Base-by-base conservation (phyloP, 768 basidiomycete genomes). In the Leccinum obscurum region DNA sequence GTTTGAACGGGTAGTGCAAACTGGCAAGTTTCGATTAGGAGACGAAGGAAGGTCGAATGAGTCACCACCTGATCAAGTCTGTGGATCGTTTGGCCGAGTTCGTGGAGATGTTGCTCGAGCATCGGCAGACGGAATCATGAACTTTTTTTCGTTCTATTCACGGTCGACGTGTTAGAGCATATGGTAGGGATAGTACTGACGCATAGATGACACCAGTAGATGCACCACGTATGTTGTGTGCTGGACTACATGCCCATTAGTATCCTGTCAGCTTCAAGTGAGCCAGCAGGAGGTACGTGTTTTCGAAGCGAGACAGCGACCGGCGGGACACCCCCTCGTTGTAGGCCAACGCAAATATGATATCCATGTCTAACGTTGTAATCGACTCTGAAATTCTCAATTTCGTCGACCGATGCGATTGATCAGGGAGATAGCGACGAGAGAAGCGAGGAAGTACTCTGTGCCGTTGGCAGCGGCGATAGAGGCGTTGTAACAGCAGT, bases 351-450 rank as follows among this genome's bases (percentile, higher is more conserved):
- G 79, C 80, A 65, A 81, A 81, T 30, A 81, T 67, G 20, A 80
- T 76, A 58, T 82, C 80, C 79, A 79, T 80, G 52, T 82, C 75
- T n/a, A n/a, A n/a, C n/a, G n/a, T n/a, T n/a, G n/a, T n/a, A n/a
- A n/a, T n/a, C n/a, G n/a, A n/a, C n/a, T n/a, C n/a, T n/a, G n/a
- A n/a, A n/a, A n/a, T n/a, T n/a, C n/a, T n/a, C n/a, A n/a, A n/a
- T n/a, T 83, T 56, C 90, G 83, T 59, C 90, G 83, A 55, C 90
- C 90, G 63, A 89, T 80, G 28, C 83, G 81, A 66, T 92, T 90
- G 60, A 92, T 86, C 62, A 88, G 78, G 68, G 78, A 81, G 68
- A 92, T 88, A 17, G 88, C 88, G 60, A 89, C 74, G 32, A 90
- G 79, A 35, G 89, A 90, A 57, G 87, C 86, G 58, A 88, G 78